These are phyloP conservation scores for Rhizoctonia solani DNA, from an alignment of 1,284 basidiomycete genomes.

Conservation along the genomic window DNA sequence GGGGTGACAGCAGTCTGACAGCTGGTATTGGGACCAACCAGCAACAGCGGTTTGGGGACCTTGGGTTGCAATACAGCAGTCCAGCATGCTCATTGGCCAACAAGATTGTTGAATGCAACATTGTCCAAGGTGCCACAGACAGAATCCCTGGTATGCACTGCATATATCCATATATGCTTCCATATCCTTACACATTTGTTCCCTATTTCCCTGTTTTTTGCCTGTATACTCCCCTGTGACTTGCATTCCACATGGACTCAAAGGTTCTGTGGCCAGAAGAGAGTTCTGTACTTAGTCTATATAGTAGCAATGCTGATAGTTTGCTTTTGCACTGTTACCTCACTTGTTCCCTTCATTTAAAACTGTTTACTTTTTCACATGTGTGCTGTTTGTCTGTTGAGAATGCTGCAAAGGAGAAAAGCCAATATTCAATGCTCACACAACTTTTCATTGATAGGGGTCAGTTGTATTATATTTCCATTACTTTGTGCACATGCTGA, in stretches of 20 bases:
- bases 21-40: not conserved
- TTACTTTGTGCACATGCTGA: not conserved
- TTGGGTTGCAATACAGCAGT: not conserved
- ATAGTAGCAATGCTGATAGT: no score
- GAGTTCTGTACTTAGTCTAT: not conserved
- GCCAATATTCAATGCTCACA: no score
- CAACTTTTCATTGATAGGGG: no score
- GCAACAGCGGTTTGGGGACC: not conserved
- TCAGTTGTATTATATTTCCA: not conserved
- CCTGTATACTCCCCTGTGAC: not conserved
- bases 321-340: no score
- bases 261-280: not conserved
- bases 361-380: no score
- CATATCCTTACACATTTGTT: not conserved
- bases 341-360: no score
- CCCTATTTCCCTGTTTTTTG: not conserved
- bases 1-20: not conserved
- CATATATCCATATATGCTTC: conserved; percentile 3
- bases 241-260: not conserved
- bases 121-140: not conserved
- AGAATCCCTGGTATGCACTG: not conserved
- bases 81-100: not conserved
- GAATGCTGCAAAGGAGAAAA: no score
- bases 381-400: no score
- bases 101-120: no score